A percentile compares a stretch with the other conserved stretches of the same genome.
Conservation (phyloP, 306 rosid species). For the Astragalus membranaceus region DNA sequence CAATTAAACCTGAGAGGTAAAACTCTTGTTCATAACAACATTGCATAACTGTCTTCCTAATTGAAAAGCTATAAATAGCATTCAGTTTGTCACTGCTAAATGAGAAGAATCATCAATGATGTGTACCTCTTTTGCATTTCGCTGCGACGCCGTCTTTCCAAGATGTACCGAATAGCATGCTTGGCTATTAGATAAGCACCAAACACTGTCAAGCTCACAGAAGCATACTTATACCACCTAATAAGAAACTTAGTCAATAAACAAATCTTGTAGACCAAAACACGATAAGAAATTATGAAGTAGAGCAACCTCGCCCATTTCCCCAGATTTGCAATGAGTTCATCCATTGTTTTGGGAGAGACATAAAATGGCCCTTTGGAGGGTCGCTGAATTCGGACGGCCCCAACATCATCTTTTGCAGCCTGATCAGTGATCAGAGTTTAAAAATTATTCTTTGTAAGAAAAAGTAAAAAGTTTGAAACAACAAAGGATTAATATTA, state of each 20-base stretch:
- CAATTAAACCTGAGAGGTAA: background rate
- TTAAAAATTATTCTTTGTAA: conserved; percentile 9
- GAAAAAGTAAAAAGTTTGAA: background rate
- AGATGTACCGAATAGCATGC: conserved; percentile 58
- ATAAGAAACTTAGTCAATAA: conserved; percentile 22
- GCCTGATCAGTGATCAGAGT: conserved; percentile 41
- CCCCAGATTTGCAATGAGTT: conserved; percentile 87
- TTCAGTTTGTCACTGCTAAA: conserved; percentile 19
- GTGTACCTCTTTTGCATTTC: conserved; percentile 67
- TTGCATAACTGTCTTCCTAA: background rate
- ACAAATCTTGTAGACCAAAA: background rate
- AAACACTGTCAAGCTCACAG: conserved; percentile 68
- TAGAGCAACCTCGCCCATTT: conserved; percentile 88
- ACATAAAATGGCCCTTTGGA: conserved; percentile 95
- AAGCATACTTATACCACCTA: conserved; percentile 95
- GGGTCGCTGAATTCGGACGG: conserved; percentile 79
- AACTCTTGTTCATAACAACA: conserved; percentile 6
- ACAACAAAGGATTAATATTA: background rate
- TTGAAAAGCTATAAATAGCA: background rate
- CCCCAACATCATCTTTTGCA: conserved; percentile 89
- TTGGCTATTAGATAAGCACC: conserved; percentile 81
- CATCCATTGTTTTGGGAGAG: conserved; percentile 82
- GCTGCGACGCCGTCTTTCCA: conserved; percentile 63
- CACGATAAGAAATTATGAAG: background rate
- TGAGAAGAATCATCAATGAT: conserved; percentile 12